Conservation (phyloP, 1,284 basidiomycete genomes). For the Puccinia triticina region DNA sequence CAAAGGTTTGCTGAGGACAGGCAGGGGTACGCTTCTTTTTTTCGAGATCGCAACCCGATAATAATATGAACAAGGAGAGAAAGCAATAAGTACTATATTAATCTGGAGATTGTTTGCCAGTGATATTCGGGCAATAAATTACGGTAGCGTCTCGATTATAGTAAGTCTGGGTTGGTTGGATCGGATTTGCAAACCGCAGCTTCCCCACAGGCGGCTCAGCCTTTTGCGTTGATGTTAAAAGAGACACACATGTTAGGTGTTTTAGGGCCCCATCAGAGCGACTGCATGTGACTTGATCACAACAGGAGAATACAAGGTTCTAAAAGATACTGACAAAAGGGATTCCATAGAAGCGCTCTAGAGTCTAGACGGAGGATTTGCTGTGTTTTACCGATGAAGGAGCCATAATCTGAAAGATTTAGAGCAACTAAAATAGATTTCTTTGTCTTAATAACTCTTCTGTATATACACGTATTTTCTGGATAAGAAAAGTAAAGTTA, state of each 20-base stretch:
- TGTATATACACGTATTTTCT: too few species aligned
- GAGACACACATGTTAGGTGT: too few species aligned
- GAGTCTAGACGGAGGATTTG: background rate
- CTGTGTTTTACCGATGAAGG: slow-evolving; percentile 32
- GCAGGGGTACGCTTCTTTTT: slow-evolving; percentile 27
- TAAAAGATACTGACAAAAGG: slow-evolving; percentile 40
- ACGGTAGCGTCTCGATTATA: slow-evolving; percentile 38
- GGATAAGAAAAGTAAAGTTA: too few species aligned
- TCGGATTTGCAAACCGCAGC: slow-evolving; percentile 39
- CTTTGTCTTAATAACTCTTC: too few species aligned
- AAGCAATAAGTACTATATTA: background rate
- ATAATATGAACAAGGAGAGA: background rate
- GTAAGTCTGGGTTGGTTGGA: slow-evolving; percentile 26
- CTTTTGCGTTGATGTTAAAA: background rate
- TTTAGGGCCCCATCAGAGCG: too few species aligned
- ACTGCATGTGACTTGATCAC: background rate
- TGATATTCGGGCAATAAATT: background rate
- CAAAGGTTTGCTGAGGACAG: slow-evolving; percentile 47
- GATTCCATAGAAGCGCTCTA: slow-evolving; percentile 47
- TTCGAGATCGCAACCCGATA: background rate
- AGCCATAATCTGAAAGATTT: slow-evolving; percentile 49
- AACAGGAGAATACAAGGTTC: background rate
- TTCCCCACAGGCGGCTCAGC: slow-evolving; percentile 39
- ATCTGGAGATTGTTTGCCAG: background rate
- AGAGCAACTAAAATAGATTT: too few species aligned